These are phyloP conservation scores for Phytopythium montanum DNA, from an alignment of 352 stramenopile species.

Conservation along the genomic window DNA sequence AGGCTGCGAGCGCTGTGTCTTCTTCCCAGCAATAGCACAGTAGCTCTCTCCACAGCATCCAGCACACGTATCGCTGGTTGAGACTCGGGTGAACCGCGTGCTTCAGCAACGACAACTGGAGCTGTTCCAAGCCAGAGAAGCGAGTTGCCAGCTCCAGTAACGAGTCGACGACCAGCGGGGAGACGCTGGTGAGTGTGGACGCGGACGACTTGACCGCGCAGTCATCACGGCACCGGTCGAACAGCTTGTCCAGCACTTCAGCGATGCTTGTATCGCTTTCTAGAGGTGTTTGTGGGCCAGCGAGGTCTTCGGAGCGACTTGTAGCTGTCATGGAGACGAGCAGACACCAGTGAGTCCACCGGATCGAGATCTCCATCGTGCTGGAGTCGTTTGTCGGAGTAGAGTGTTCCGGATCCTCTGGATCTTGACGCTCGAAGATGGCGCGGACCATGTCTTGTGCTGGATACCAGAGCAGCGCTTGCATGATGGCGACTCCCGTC, in stretches of 20 bases:
- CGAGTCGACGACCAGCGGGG: constrained; percentile 34
- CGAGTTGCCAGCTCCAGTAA: constrained; percentile 27
- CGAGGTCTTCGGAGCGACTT: constrained; percentile 3
- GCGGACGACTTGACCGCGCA: constrained; percentile 14
- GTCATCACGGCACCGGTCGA: constrained; percentile 30
- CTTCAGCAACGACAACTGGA: constrained; percentile 50
- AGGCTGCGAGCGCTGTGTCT: constrained; percentile 13
- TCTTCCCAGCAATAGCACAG: constrained; percentile 54
- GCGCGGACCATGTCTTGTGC: constrained; percentile 36
- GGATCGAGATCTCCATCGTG: constrained; percentile 22
- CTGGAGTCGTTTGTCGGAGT: not conserved
- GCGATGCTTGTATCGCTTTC: constrained; percentile 14
- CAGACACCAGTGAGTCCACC: constrained; percentile 31
- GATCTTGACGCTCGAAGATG: constrained; percentile 21
- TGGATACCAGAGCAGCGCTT: constrained; percentile 36
- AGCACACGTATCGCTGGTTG: constrained; percentile 37
- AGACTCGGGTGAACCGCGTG: constrained; percentile 46
- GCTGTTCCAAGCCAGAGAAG: constrained; percentile 19
- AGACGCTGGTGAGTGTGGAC: constrained; percentile 3
- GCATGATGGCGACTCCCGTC: constrained; percentile 8
- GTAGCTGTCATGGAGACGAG: constrained; percentile 25
- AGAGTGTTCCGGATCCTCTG: not conserved
- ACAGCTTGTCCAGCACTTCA: constrained; percentile 24
- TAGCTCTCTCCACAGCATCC: constrained; percentile 54
- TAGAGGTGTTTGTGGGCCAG: constrained; percentile 1